phyloP scores from a whole-genome alignment of 805 yeast genomes.

The Kuraishia hungarica region DNA sequence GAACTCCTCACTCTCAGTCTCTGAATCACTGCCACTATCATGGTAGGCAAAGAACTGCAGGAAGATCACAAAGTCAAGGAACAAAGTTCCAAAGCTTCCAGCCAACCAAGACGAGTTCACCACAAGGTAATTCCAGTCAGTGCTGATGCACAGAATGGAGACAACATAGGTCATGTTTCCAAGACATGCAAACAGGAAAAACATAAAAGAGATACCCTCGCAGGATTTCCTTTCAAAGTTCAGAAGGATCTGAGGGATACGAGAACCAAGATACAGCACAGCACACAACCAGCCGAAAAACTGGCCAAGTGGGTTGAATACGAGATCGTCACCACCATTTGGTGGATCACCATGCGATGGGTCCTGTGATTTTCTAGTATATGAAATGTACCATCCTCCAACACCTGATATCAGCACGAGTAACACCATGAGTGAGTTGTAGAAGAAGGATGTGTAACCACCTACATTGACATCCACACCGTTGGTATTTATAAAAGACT shows the following conservation, averaged over 20 bases:
- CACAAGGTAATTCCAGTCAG: constrained; percentile 58
- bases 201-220: constrained; percentile 90
- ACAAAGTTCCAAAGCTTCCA: constrained; percentile 83
- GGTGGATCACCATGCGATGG: constrained; percentile 24
- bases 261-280: constrained; percentile 68
- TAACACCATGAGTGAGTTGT: constrained; percentile 43
- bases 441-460: constrained; percentile 10
- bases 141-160: constrained; percentile 70
- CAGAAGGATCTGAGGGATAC: constrained; percentile 85
- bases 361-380: constrained; percentile 33
- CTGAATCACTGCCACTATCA: constrained; percentile 14
- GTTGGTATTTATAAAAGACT: constrained; percentile 22
- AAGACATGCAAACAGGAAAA: constrained; percentile 89
- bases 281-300: constrained; percentile 81
- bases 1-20: constrained; percentile 17
- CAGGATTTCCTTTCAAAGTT: constrained; percentile 85
- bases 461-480: constrained; percentile 13
- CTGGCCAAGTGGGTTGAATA: constrained; percentile 75
- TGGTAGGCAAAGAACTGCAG: constrained; percentile 77
- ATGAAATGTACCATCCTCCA: constrained; percentile 78
- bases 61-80: constrained; percentile 77
- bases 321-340: constrained; percentile 28
- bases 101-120: constrained; percentile 90
- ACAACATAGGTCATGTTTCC: constrained; percentile 90
- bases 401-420: constrained; percentile 72